Evolutionary conservation across 2,329 filamentous ascomycete species (phyloP), one percentile per base, ranked within the genome.

Genomic region (Colletotrichum sp.): DNA sequence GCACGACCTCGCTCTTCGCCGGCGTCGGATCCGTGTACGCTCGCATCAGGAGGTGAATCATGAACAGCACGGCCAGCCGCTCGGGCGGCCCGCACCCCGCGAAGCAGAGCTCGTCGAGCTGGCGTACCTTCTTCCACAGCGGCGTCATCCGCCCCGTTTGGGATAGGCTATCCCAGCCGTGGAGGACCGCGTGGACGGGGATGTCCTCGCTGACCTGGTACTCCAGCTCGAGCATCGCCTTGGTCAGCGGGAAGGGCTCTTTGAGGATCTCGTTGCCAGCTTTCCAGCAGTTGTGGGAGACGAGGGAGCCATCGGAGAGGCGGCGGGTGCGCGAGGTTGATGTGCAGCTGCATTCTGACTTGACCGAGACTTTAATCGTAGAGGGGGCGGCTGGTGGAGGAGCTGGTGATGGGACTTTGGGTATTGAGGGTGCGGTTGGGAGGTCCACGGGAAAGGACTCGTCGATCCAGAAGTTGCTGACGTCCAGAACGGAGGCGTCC

Each of bases 161-260:
- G 8, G 82, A 79, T 2, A 82, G 57, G 30, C 77, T 81, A 18
- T 82, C 78, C 82, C 81, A 82, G 7, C 81, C 81, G 30, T 83
- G 78, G 0, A 83, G 4, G 0, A 83, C n/a, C 6, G 78, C 81
- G 12, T 80, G 77, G 3, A 83, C 52, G 1, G 81, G 78, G 1
- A 78, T 79, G 26, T 83, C 81, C 32, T 83, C 78, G 6, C 77
- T 77, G 13, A 75, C 76, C 6, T 77, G 71, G n/a, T 80, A 78
- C 7, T 82, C 80, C 3, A 81, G 15, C 28, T 7, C 69, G 4
- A 77, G 79, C 1, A 77, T 69, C 0, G 77, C 71, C 8, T 73
- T 76, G 3, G 71, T 64, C 2, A 82, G 30, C 0, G 70, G 72
- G 16, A 71, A 71, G 0, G 67, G 67, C 69, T 72, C 72, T 16